Evolutionary conservation across 805 yeast genomes (phyloP).

Genomic region (Saccharomycopsis sp.): DNA sequence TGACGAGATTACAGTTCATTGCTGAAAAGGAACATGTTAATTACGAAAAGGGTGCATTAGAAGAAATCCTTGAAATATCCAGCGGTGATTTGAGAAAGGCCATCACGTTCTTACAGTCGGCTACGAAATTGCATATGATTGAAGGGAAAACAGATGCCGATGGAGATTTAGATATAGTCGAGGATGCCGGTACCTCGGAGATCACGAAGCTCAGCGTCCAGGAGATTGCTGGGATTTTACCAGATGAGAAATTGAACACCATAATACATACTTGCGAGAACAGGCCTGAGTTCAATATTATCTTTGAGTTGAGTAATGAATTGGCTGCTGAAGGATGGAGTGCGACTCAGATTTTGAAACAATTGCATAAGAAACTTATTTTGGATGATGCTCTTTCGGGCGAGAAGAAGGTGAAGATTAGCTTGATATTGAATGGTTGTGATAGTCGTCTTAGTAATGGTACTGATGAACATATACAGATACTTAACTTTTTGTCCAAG

Average conservation of each 20-base stretch:
- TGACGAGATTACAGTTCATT: constrained; percentile 58
- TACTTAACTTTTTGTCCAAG: constrained; percentile 56
- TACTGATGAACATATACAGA: constrained; percentile 79
- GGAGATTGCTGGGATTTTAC: constrained; percentile 75
- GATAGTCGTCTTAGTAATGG: constrained; percentile 78
- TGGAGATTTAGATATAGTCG: constrained; percentile 31
- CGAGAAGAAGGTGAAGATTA: constrained; percentile 54
- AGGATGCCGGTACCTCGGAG: constrained; percentile 26
- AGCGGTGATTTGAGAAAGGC: constrained; percentile 92
- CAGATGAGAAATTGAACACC: constrained; percentile 38
- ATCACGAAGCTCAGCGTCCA: constrained; percentile 34
- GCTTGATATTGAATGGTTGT: constrained; percentile 61
- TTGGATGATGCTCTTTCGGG: constrained; percentile 45
- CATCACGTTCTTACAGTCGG: constrained; percentile 82
- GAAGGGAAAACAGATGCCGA: constrained; percentile 23
- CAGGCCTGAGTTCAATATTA: constrained; percentile 24
- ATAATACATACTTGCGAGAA: constrained; percentile 31
- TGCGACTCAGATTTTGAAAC: constrained; percentile 62
- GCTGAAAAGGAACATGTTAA: constrained; percentile 44
- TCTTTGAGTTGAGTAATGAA: constrained; percentile 42
- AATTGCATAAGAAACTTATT: constrained; percentile 62
- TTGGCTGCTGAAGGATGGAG: constrained; percentile 68
- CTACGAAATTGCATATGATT: constrained; percentile 46
- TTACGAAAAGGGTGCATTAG: constrained; percentile 43
- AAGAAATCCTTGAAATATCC: constrained; percentile 62